Percentiles rank a stretch among this genome's conserved stretches.
Evolutionary conservation across 257 asterid species (phyloP).

Genomic region (Gynochthodes officinalis): DNA sequence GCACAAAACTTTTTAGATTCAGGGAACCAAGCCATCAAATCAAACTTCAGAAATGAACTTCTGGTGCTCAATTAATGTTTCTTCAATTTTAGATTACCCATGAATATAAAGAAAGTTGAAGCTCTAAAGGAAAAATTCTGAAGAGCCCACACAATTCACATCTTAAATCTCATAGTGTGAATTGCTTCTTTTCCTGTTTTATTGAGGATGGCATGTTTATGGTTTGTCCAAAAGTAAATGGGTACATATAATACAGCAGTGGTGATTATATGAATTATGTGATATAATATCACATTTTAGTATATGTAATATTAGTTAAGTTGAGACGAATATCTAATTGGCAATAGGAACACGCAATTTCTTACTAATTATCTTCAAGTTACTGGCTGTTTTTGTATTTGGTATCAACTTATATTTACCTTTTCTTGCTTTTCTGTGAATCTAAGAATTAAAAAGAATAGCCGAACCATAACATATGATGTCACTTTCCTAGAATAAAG

Average conservation of each 20-base stretch:
- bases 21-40: background rate
- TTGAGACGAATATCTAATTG: background rate
- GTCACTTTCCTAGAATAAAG: too few relatives aligned
- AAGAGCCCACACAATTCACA: background rate
- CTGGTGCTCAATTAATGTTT: background rate
- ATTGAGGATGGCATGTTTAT: background rate
- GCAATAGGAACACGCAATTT: background rate
- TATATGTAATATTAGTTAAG: background rate
- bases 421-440: background rate
- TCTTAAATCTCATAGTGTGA: background rate
- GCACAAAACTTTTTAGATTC: background rate
- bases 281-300: background rate
- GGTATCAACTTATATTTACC: background rate
- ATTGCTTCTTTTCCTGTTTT: background rate
- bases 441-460: background rate
- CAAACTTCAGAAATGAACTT: background rate
- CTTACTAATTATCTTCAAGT: background rate
- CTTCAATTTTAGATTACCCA: background rate
- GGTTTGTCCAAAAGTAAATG: background rate
- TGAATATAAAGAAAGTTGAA: background rate
- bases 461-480: background rate
- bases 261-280: background rate
- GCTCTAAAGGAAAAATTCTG: background rate
- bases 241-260: background rate
- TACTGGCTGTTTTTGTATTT: background rate